Evolutionary conservation across 2,329 filamentous ascomycete genomes (phyloP).

Genomic region (Arachnomyces sp.): DNA sequence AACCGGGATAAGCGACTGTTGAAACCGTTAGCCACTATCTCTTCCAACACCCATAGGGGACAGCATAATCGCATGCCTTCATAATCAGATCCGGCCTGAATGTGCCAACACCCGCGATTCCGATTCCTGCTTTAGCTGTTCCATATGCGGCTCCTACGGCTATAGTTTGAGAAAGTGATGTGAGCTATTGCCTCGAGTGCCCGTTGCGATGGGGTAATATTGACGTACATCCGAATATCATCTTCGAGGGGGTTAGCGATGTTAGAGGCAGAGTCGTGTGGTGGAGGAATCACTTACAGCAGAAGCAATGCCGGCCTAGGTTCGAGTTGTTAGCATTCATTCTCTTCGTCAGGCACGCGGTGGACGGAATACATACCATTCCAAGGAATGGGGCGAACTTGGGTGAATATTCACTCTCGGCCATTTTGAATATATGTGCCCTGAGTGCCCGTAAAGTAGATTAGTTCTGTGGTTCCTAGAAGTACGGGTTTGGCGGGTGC

Average conservation of each 20-base stretch:
- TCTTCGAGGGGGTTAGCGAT: conserved; percentile 25
- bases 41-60: not conserved
- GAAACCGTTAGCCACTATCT: conserved; percentile 14
- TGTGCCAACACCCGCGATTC: conserved; percentile 58
- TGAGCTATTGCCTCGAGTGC: not conserved
- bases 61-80: conserved; percentile 44
- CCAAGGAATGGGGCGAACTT: conserved; percentile 61
- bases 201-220: not conserved
- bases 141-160: conserved; percentile 59
- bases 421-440: conserved; percentile 25
- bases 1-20: conserved; percentile 42
- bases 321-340: conserved; percentile 17
- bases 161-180: conserved; percentile 23
- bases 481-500: too few relatives aligned
- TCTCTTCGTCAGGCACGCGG: too few relatives aligned
- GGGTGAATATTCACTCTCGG: conserved; percentile 46
- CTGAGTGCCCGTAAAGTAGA: not conserved
- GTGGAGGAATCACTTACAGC: conserved; percentile 32
- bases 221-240: conserved; percentile 45
- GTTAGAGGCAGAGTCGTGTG: not conserved
- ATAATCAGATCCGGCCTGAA: conserved; percentile 61
- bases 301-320: conserved; percentile 41
- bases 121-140: conserved; percentile 60
- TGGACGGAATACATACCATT: conserved; percentile 45
- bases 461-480: too few relatives aligned